Base-by-base conservation (phyloP, 208 protist genomes). In the Acanthamoeba healyi region DNA sequence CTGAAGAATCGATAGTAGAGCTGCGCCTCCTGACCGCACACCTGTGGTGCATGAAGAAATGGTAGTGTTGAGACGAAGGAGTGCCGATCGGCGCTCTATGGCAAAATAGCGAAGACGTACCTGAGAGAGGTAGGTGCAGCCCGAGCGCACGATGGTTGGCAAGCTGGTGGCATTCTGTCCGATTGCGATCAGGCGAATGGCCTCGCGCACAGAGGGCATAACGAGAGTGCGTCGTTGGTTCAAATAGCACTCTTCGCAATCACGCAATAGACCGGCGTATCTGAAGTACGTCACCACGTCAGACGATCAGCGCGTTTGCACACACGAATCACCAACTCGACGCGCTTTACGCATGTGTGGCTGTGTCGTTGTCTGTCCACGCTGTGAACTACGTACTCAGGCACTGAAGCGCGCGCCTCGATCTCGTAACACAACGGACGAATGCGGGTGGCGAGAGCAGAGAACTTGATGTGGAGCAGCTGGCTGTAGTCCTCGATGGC, bases 401-500 rank as follows among this genome's bases (percentile, higher is more conserved):
- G 29, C 1, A 49, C 40, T 6, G 63, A 74, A 1, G 88, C 81
- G 32, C 95, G 65, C 17, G 92, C 90, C 65, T 96, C 95, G 15
- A 96, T 44, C 65, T 96, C 95, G n/a, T 38, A 19, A 42, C 94
- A 95, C 17, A 95, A 42, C 54, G 95, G 95, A 65, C 51, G 56
- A 4, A 96, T 12, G 42, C 94, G 92, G 58, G 95, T 63, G 58
- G 95, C 86, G 19, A 96, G 86, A 24, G 95, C 91, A 49, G 81
- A 82, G 81, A 96, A 96, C 87, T 94, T 94, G n/a, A 94, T 61
- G 91, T 94, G 65, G 32, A 94, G 61, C 93, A 94, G 82, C 74
- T 88, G 58, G 81, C 74, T 34, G 67, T 93, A 70, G 70, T 81
- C 58, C 26, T 81, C 38, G 70, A 81, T 34, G 38, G 58, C 58